These are phyloP conservation scores for Boletus rubescentipes DNA, from an alignment of 768 basidiomycete species.

Conservation along the genomic window DNA sequence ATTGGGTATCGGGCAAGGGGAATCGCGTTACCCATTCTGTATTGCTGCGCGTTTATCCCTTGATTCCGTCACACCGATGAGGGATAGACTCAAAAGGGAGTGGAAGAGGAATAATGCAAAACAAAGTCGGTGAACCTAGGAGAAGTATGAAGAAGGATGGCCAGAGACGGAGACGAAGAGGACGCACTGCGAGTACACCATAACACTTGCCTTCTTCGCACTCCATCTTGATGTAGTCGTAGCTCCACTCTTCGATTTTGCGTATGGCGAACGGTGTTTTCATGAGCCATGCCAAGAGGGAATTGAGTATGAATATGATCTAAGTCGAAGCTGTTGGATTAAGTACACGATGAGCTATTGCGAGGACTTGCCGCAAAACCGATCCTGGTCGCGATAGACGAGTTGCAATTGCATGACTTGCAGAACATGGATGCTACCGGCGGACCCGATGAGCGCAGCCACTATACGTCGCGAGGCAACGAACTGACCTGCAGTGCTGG, in stretches of 20 bases:
- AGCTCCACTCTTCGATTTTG: conserved; percentile 88
- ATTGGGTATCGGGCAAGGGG: conserved; percentile 2
- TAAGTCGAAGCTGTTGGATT: conserved; percentile 29
- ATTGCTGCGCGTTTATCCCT: conserved; percentile 90
- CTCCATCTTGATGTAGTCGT: conserved; percentile 98
- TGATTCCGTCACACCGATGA: conserved; percentile 89
- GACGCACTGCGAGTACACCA: conserved; percentile 86
- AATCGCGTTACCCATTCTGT: conserved; percentile 81
- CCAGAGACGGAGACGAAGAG: neutral
- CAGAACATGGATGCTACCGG: conserved; percentile 91
- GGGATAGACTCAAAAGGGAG: conserved; percentile 68
- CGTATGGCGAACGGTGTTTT: conserved; percentile 85
- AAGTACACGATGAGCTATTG: neutral
- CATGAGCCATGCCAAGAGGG: conserved; percentile 96
- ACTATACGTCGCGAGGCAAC: conserved; percentile 5
- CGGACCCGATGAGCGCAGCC: neutral
- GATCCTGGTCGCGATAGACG: conserved; percentile 94
- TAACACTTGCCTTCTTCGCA: conserved; percentile 93
- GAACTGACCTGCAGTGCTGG: conserved; percentile 73
- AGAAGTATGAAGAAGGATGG: conserved; percentile 1
- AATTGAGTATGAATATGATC: conserved; percentile 95
- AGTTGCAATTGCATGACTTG: conserved; percentile 99
- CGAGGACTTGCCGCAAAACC: conserved; percentile 77
- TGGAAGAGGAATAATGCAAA: conserved; percentile 93
- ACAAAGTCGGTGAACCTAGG: conserved; percentile 90